Conservation (phyloP, 805 yeast genomes). For the Kuraishia piskuri region DNA sequence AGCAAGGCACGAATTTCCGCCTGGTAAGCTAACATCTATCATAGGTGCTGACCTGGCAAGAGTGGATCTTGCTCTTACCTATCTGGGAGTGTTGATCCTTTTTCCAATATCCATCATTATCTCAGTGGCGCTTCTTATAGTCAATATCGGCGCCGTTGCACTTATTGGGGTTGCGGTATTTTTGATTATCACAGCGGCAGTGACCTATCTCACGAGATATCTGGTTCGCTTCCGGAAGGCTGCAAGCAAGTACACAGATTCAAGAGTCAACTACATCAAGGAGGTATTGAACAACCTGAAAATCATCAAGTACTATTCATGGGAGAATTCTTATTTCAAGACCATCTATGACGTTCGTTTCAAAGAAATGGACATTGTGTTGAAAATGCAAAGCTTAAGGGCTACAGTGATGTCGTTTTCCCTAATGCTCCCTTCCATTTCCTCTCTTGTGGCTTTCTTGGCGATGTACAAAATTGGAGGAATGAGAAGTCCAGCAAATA, state of each 20-base stretch:
- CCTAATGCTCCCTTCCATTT: conserved; percentile 58
- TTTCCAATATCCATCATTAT: conserved; percentile 60
- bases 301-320: conserved; percentile 79
- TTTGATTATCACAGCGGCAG: conserved; percentile 36
- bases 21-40: conserved; percentile 66
- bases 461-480: conserved; percentile 28
- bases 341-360: conserved; percentile 47
- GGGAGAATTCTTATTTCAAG: conserved; percentile 76
- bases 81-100: conserved; percentile 14
- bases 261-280: conserved; percentile 64
- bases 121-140: conserved; percentile 53
- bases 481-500: conserved; percentile 44
- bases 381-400: conserved; percentile 56
- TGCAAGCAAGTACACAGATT: conserved; percentile 64
- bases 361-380: conserved; percentile 53
- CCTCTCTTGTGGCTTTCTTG: conserved; percentile 57
- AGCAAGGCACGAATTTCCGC: conserved; percentile 52
- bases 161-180: conserved; percentile 60
- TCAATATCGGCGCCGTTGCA: conserved; percentile 65
- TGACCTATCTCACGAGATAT: conserved; percentile 42
- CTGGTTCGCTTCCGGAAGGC: conserved; percentile 45
- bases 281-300: conserved; percentile 75
- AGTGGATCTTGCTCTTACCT: conserved; percentile 67
- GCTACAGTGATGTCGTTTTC: conserved; percentile 57
- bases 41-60: conserved; percentile 79